phyloP scores from a whole-genome alignment of 805 yeast species.

The Candida railenensis region DNA sequence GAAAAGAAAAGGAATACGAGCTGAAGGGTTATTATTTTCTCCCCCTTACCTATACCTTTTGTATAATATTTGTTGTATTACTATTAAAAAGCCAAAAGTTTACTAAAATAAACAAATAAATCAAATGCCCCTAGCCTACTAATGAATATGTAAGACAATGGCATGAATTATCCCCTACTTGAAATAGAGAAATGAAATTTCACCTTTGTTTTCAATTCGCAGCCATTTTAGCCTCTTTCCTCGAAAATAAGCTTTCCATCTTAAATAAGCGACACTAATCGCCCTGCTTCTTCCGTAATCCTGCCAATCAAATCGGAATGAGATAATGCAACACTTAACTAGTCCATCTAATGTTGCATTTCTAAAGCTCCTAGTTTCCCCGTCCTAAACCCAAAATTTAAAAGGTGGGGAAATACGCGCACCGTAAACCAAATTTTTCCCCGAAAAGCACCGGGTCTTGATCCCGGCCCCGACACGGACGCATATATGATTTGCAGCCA shows the following conservation, averaged over 20 bases:
- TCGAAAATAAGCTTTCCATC: too few species aligned
- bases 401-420: not conserved
- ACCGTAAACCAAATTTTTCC: not conserved
- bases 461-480: not conserved
- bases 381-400: not conserved
- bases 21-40: too few species aligned
- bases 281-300: not conserved
- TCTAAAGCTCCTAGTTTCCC: not conserved
- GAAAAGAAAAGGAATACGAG: too few species aligned
- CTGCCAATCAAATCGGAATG: not conserved
- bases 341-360: not conserved
- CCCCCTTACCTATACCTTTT: not conserved
- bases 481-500: not conserved
- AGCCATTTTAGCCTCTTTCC: not conserved
- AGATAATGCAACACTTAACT: not conserved
- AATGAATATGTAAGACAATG: too few species aligned
- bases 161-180: not conserved
- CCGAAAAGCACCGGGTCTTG: not conserved
- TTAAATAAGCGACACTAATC: too few species aligned
- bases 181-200: not conserved
- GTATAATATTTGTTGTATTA: not conserved
- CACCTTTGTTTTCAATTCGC: not conserved
- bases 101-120: not conserved
- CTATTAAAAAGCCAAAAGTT: not conserved
- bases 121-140: too few species aligned